A percentile compares a stretch with the other conserved stretches of the same genome.
Evolutionary conservation across 768 basidiomycete genomes (phyloP).

Genomic region (Boletus rubroflammeus): DNA sequence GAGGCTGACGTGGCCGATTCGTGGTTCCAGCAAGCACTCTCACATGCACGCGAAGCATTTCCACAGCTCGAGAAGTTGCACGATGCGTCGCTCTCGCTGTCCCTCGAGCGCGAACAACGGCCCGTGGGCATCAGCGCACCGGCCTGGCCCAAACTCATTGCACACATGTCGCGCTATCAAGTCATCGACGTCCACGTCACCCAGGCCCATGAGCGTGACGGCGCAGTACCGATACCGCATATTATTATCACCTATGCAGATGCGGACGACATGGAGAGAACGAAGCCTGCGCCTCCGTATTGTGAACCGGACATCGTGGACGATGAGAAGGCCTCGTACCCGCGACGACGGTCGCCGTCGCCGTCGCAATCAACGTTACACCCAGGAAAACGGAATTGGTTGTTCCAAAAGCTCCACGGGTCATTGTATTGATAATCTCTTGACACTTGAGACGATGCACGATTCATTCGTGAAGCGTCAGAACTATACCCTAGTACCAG

Average conservation of each 20-base stretch:
- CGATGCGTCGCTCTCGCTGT: slow-evolving; percentile 44
- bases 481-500: neutral
- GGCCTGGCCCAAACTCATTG: slow-evolving; percentile 45
- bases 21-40: slow-evolving; percentile 43
- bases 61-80: slow-evolving; percentile 36
- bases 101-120: slow-evolving; percentile 33
- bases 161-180: slow-evolving; percentile 43
- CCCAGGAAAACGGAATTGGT: slow-evolving; percentile 7
- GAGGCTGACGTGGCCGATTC: neutral
- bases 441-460: neutral
- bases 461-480: too few relatives aligned
- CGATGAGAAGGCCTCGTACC: slow-evolving; percentile 15
- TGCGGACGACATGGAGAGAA: slow-evolving; percentile 4
- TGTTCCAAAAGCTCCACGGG: slow-evolving; percentile 13
- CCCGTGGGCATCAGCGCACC: slow-evolving; percentile 48
- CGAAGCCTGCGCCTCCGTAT: slow-evolving; percentile 40
- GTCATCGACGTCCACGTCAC: slow-evolving; percentile 43
- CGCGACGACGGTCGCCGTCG: neutral
- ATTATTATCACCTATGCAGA: slow-evolving; percentile 26
- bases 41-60: slow-evolving; percentile 49
- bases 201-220: neutral
- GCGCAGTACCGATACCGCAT: slow-evolving; percentile 24
- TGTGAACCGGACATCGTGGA: neutral
- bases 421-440: neutral
- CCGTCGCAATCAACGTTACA: neutral